Evolutionary conservation across 2,329 filamentous ascomycete species (phyloP).

Genomic region (Fusarium veterinarium): DNA sequence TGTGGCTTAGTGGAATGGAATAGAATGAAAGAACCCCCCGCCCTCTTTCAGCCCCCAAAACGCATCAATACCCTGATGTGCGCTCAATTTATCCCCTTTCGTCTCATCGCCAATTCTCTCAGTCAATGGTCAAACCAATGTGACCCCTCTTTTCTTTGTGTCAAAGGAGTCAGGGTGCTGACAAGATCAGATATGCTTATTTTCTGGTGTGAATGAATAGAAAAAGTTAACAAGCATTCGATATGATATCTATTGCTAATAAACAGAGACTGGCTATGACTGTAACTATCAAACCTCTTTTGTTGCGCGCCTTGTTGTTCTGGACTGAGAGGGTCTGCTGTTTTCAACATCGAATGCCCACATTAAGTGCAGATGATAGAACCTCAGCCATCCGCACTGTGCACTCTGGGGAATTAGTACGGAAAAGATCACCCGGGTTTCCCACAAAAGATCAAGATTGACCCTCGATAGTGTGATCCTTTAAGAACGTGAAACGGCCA

Average conservation of each 20-base stretch:
- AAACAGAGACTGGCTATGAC: background rate
- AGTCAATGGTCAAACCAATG: background rate
- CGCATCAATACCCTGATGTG: conserved; percentile 13
- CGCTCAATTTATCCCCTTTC: conserved; percentile 14
- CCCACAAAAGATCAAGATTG: conserved; percentile 14
- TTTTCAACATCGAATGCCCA: background rate
- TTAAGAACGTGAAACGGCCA: background rate
- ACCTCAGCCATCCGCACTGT: conserved; percentile 26
- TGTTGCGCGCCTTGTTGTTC: background rate
- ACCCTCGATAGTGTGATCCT: background rate
- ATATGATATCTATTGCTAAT: background rate
- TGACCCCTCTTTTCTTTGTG: conserved; percentile 10
- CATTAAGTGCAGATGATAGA: background rate
- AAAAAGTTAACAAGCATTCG: background rate
- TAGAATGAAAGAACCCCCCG: conserved; percentile 3
- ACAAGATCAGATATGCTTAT: background rate
- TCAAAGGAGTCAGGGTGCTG: conserved; percentile 2
- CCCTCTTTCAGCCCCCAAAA: background rate
- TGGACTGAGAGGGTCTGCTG: background rate
- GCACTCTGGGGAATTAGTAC: background rate
- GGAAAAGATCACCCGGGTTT: conserved; percentile 22
- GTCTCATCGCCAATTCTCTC: conserved; percentile 1
- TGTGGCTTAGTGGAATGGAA: background rate
- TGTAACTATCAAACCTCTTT: background rate
- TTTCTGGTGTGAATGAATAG: background rate